Evolutionary conservation across 2,329 filamentous ascomycete species (phyloP).

Genomic region (Calonectria hongkongensis): DNA sequence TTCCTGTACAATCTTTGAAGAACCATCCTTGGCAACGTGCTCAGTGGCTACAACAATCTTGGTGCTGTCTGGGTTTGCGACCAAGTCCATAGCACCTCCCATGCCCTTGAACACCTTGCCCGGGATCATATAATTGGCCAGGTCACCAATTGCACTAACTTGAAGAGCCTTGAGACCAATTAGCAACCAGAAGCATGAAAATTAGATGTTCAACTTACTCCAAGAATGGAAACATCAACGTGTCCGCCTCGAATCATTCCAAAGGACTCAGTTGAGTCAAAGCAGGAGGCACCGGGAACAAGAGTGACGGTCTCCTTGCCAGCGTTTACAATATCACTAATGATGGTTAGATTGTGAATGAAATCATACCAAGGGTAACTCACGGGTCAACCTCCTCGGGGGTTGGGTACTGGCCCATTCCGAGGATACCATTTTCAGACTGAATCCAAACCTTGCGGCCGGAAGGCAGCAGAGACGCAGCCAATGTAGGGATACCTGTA

Average conservation of each 20-base stretch:
- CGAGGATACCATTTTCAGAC: conserved; percentile 89
- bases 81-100: conserved; percentile 85
- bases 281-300: conserved; percentile 83
- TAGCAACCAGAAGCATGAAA: background rate
- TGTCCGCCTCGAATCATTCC: conserved; percentile 91
- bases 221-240: conserved; percentile 88
- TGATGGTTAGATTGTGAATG: conserved; percentile 30
- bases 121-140: conserved; percentile 94
- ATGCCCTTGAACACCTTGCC: conserved; percentile 93
- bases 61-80: conserved; percentile 81
- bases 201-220: conserved; percentile 63
- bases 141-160: conserved; percentile 84
- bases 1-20: conserved; percentile 78
- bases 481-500: conserved; percentile 86
- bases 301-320: conserved; percentile 92
- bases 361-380: conserved; percentile 43
- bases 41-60: conserved; percentile 84
- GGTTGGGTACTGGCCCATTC: conserved; percentile 87
- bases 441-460: conserved; percentile 87
- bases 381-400: conserved; percentile 81
- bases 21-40: conserved; percentile 81
- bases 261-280: conserved; percentile 88
- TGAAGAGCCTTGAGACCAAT: conserved; percentile 76
- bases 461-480: conserved; percentile 82
- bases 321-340: conserved; percentile 85